Percentiles rank a stretch among this genome's conserved stretches.
phyloP scores from a whole-genome alignment of 2,329 filamentous ascomycete species.

The Kalmusia sp. region DNA sequence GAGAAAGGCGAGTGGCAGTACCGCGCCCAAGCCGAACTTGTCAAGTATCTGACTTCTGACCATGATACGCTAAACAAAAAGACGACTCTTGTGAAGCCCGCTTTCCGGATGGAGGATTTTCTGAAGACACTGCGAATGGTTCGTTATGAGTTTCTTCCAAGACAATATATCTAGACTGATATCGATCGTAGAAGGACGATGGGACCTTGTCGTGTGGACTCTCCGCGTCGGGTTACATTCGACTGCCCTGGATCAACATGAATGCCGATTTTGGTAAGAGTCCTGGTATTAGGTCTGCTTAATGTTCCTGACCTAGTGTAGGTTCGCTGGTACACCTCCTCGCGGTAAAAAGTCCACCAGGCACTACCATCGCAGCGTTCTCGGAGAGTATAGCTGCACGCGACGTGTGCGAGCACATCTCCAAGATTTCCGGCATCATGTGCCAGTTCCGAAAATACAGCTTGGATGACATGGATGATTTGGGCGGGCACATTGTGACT shows the following conservation, averaged over 20 bases:
- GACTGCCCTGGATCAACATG: conserved; percentile 10
- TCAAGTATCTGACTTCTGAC: not conserved
- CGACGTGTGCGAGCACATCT: not conserved
- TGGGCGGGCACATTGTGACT: not conserved
- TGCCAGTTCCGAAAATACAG: not conserved
- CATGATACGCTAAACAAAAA: not conserved
- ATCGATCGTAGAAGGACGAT: not conserved
- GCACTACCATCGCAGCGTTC: not conserved
- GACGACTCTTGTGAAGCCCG: conserved; percentile 1
- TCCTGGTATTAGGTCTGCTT: not conserved
- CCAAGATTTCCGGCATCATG: not conserved
- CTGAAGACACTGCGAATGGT: not conserved
- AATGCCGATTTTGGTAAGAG: conserved; percentile 6
- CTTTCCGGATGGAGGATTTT: conserved; percentile 8
- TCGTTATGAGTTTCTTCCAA: not conserved
- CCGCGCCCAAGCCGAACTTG: not conserved
- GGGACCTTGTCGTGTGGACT: conserved; percentile 4
- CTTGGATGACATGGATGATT: not conserved
- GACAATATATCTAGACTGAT: not conserved
- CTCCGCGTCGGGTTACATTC: not conserved
- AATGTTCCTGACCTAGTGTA: not conserved
- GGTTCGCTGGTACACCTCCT: not conserved
- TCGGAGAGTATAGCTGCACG: not conserved
- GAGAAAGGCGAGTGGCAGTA: not conserved
- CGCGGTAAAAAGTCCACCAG: not conserved